Conservation (phyloP, 2,329 filamentous ascomycete genomes). For the Phaeosphaeriaceae sp. region DNA sequence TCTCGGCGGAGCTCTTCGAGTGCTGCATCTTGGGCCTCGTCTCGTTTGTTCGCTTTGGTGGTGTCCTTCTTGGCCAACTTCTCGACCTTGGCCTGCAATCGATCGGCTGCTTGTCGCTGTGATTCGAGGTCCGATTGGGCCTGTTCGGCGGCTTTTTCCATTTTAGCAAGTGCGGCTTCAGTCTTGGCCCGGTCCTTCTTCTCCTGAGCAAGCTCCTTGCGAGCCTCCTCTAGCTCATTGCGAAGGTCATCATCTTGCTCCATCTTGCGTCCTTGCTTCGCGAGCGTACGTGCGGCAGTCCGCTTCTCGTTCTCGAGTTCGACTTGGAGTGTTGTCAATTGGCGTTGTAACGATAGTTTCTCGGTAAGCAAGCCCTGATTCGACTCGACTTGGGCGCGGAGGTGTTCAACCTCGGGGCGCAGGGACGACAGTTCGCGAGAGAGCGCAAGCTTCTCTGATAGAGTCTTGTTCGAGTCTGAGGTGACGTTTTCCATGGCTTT, state of each 20-base stretch:
- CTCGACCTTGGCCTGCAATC: conserved; percentile 42
- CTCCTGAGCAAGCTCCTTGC: conserved; percentile 55
- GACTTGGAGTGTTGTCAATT: conserved; percentile 77
- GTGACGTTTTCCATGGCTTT: conserved; percentile 70
- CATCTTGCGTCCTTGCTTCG: conserved; percentile 58
- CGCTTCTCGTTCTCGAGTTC: conserved; percentile 84
- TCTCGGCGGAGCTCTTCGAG: conserved; percentile 40
- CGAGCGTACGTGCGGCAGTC: conserved; percentile 65
- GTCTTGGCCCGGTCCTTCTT: conserved; percentile 54
- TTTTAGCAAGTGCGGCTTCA: conserved; percentile 46
- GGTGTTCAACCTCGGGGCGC: conserved; percentile 68
- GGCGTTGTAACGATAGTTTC: conserved; percentile 80
- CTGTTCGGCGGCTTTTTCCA: conserved; percentile 43
- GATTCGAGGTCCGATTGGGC: conserved; percentile 40
- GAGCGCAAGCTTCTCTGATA: conserved; percentile 70
- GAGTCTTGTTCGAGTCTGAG: conserved; percentile 72
- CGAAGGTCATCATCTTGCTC: conserved; percentile 57
- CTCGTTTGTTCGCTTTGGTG: conserved; percentile 45
- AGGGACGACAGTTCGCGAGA: conserved; percentile 65
- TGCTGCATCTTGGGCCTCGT: conserved; percentile 39
- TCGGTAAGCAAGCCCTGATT: conserved; percentile 77
- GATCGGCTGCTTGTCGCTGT: conserved; percentile 39
- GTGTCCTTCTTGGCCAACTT: conserved; percentile 41
- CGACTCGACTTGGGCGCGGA: conserved; percentile 63
- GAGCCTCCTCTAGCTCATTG: conserved; percentile 53